Evolutionary conservation across 768 basidiomycete genomes (phyloP).

Genomic region (Mycena maculata): DNA sequence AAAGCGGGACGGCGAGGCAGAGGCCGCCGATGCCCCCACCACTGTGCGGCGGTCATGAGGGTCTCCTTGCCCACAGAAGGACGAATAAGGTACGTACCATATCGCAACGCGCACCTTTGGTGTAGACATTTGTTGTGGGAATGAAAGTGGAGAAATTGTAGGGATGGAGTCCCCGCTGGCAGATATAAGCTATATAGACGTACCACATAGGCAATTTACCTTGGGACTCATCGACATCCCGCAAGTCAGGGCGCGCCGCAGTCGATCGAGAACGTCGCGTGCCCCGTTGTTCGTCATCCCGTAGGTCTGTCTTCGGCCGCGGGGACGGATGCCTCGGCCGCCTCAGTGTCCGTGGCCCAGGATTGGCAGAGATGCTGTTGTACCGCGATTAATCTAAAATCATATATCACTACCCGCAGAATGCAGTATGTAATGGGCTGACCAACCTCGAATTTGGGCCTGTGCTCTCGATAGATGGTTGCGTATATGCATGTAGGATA

Average conservation of each 20-base stretch:
- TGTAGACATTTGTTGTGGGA: slow-evolving; percentile 7
- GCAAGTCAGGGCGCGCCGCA: slow-evolving; percentile 66
- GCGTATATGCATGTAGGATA: no score
- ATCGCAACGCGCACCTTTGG: slow-evolving; percentile 26
- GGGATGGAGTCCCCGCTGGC: no score
- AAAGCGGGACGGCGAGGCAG: slow-evolving; percentile 50
- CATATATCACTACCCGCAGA: no score
- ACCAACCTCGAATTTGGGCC: no score
- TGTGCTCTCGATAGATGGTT: no score
- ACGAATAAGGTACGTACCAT: slow-evolving; percentile 17
- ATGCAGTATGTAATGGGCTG: no score
- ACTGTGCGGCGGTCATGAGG: background rate
- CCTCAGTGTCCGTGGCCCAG: slow-evolving; percentile 60
- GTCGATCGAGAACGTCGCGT: slow-evolving; percentile 84
- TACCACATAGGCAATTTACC: no score
- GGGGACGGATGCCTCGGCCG: slow-evolving; percentile 92
- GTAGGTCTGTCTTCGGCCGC: slow-evolving; percentile 81
- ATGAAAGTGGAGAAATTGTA: no score
- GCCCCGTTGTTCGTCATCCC: slow-evolving; percentile 73
- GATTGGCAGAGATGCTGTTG: slow-evolving; percentile 85
- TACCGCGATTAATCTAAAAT: no score
- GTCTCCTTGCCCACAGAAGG: background rate
- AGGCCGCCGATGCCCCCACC: slow-evolving; percentile 31
- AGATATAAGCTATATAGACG: no score
- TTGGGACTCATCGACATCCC: no score